Evolutionary conservation across 2,329 filamentous ascomycete genomes (phyloP).

Genomic region (Epichloe brachyelytri): DNA sequence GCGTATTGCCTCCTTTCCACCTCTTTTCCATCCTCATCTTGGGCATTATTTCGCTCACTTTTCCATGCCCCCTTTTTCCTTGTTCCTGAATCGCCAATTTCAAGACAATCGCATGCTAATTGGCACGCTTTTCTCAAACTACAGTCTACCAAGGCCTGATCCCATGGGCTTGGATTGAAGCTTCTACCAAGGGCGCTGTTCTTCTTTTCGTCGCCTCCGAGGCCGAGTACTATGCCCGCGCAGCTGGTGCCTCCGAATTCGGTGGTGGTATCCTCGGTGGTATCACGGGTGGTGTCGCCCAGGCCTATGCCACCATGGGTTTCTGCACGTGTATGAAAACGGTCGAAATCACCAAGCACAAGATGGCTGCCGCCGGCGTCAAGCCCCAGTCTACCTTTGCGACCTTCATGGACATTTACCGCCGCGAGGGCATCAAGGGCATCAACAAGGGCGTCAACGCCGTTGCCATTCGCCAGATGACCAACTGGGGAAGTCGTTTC

Average conservation of each 20-base stretch:
- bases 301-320: constrained; percentile 98
- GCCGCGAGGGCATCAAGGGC: constrained; percentile 79
- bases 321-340: constrained; percentile 99
- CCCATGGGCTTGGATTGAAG: constrained; percentile 99
- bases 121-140: constrained; percentile 38
- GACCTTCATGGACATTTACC: constrained; percentile 96
- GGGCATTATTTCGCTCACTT: neutral
- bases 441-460: constrained; percentile 99
- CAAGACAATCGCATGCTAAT: constrained; percentile 5
- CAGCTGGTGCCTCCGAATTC: constrained; percentile 75
- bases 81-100: neutral
- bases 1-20: constrained; percentile 29
- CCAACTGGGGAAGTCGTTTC: constrained; percentile 97
- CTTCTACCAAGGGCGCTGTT: constrained; percentile 97
- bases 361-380: constrained; percentile 70
- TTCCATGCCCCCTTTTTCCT: constrained; percentile 3
- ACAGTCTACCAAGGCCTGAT: constrained; percentile 98
- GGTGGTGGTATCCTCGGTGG: constrained; percentile 79
- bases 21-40: neutral
- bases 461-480: constrained; percentile 96
- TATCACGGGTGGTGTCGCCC: constrained; percentile 86
- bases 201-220: constrained; percentile 98
- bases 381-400: constrained; percentile 83
- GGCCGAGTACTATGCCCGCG: constrained; percentile 87
- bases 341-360: constrained; percentile 98